These are phyloP conservation scores for Hymenoscyphus repandus DNA, from an alignment of 2,329 filamentous ascomycete species.

Conservation along the genomic window DNA sequence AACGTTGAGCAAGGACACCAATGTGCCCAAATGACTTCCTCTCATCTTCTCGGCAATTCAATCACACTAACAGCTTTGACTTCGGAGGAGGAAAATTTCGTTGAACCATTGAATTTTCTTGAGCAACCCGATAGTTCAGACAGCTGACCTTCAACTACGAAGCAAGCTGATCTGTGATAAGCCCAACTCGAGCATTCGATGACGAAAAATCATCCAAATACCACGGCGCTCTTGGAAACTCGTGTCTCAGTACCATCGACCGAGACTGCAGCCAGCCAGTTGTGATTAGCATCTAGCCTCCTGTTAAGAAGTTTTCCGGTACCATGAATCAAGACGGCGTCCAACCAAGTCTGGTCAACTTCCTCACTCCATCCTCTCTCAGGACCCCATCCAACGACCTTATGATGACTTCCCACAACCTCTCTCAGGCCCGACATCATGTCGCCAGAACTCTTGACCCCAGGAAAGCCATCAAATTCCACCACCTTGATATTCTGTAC, in stretches of 20 bases:
- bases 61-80: background rate
- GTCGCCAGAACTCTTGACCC: conserved; percentile 58
- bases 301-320: conserved; percentile 27
- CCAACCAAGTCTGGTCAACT: conserved; percentile 8
- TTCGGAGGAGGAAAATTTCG: background rate
- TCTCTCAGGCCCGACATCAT: conserved; percentile 59
- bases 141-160: background rate
- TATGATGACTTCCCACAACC: conserved; percentile 42
- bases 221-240: conserved; percentile 2
- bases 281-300: conserved; percentile 41
- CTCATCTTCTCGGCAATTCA: background rate
- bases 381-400: conserved; percentile 61
- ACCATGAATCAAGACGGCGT: conserved; percentile 10
- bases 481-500: conserved; percentile 53
- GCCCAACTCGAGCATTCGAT: background rate
- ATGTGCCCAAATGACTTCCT: background rate
- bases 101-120: background rate
- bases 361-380: conserved; percentile 60
- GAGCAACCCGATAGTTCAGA: background rate
- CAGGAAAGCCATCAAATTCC: conserved; percentile 65
- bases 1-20: no score
- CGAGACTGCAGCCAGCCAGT: conserved; percentile 7
- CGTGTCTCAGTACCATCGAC: conserved; percentile 5
- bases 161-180: background rate
- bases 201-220: background rate